These are phyloP conservation scores for Incumbomyces delicatus DNA, from an alignment of 2,329 filamentous ascomycete genomes.

Conservation along the genomic window DNA sequence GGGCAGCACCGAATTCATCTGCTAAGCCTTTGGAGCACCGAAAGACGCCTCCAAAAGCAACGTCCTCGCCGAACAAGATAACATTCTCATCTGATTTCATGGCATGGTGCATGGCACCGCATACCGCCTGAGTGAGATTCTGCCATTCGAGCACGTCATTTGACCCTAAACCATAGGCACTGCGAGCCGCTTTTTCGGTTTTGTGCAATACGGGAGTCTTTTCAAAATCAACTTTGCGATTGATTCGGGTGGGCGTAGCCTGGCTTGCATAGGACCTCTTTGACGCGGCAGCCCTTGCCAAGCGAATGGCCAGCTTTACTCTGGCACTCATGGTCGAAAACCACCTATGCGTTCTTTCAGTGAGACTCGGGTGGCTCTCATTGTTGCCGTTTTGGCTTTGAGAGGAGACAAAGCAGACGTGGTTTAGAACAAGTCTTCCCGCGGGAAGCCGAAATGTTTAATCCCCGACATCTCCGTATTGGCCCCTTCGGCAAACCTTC, in stretches of 20 bases:
- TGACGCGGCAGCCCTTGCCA: neutral
- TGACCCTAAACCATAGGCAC: constrained; percentile 63
- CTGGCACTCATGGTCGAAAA: neutral
- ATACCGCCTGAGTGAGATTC: constrained; percentile 91
- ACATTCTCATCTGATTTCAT: constrained; percentile 76
- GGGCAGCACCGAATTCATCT: constrained; percentile 73
- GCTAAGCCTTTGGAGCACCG: constrained; percentile 85
- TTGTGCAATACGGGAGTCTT: constrained; percentile 74
- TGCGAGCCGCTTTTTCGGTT: constrained; percentile 60
- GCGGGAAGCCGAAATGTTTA: too few species aligned
- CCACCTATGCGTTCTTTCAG: too few species aligned
- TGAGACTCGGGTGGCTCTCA: too few species aligned
- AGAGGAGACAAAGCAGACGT: too few species aligned
- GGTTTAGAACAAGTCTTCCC: too few species aligned
- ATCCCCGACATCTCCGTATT: too few species aligned
- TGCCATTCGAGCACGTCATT: constrained; percentile 68
- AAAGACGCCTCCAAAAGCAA: constrained; percentile 94
- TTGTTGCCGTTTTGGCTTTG: too few species aligned
- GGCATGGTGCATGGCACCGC: constrained; percentile 74
- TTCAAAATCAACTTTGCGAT: constrained; percentile 78
- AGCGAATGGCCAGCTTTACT: neutral
- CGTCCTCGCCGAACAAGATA: constrained; percentile 89
- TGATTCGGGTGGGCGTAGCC: constrained; percentile 53
- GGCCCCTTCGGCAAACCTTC: too few species aligned
- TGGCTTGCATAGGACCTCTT: constrained; percentile 14